Evolutionary conservation across 179 eudicot species (phyloP).

Genomic region (Monotropa hypopitys): DNA sequence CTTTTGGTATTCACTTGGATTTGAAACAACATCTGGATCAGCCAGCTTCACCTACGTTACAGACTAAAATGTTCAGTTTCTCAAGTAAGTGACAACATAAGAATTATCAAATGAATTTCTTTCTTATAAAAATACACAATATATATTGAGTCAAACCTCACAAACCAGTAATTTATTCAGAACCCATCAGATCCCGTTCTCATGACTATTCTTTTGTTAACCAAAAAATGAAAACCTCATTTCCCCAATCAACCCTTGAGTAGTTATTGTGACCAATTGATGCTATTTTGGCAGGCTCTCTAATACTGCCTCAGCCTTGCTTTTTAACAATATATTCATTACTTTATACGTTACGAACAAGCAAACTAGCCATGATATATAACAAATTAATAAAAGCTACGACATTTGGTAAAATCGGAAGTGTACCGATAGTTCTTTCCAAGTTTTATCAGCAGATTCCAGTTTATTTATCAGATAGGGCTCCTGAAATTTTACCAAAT

Average conservation of each 20-base stretch:
- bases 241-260: background rate
- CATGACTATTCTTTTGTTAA: background rate
- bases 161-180: background rate
- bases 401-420: background rate
- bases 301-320: background rate
- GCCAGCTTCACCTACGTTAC: conserved; percentile 62
- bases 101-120: background rate
- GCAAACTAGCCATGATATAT: background rate
- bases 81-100: background rate
- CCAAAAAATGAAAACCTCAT: background rate
- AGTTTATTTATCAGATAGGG: conserved; percentile 71
- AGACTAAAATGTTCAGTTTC: background rate
- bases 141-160: background rate
- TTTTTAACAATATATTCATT: background rate
- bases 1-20: conserved; percentile 85
- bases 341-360: background rate
- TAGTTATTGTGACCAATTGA: background rate
- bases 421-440: conserved; percentile 83
- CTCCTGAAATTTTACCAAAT: conserved; percentile 37
- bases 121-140: background rate
- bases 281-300: background rate
- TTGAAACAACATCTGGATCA: conserved; percentile 89
- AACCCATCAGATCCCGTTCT: background rate
- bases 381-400: background rate
- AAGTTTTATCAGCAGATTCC: conserved; percentile 93